A percentile compares a stretch with the other conserved stretches of the same genome.
phyloP scores from a whole-genome alignment of 441 rosid genomes.

The Gossypium aridum region DNA sequence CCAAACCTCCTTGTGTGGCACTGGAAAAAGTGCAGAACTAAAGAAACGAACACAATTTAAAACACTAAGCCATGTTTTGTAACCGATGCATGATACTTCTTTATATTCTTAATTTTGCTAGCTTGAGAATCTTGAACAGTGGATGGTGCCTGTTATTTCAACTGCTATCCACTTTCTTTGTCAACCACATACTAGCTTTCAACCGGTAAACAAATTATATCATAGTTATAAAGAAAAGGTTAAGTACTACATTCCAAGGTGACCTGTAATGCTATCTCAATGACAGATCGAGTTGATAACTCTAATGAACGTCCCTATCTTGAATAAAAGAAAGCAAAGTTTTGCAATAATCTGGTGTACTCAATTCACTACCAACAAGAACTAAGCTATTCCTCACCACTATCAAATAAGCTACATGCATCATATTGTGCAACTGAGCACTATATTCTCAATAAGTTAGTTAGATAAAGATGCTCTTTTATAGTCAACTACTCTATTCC shows the following conservation, averaged over 20 bases:
- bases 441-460: background rate
- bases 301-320: background rate
- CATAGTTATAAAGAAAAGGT: background rate
- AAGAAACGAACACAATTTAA: background rate
- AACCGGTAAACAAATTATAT: background rate
- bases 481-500: background rate
- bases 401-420: background rate
- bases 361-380: background rate
- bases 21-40: background rate
- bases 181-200: background rate
- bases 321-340: background rate
- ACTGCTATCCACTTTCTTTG: background rate
- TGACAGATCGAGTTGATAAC: background rate
- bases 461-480: background rate
- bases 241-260: background rate
- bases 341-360: background rate
- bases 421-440: background rate
- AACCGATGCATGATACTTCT: background rate
- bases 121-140: background rate
- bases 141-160: background rate
- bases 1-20: background rate
- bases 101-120: background rate
- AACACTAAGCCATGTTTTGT: background rate
- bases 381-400: background rate
- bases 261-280: conserved; percentile 1